Base-by-base conservation (phyloP, 129 eudicot species). In the Chrysanthemum makinoi region DNA sequence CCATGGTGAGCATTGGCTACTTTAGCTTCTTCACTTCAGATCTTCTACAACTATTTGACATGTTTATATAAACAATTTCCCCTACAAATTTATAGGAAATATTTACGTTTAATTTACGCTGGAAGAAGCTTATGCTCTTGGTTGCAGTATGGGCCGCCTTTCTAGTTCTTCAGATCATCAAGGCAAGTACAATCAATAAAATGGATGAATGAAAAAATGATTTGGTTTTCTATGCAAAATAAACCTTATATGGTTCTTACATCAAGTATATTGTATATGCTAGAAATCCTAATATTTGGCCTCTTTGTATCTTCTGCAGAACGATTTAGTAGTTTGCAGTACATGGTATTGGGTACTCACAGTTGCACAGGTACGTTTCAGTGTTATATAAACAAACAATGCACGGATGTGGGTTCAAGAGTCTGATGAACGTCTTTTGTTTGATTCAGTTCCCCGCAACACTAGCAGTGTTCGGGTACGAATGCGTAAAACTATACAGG, bases 311-410 rank as follows among this genome's bases (percentile, higher is more conserved):
- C 26, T 65, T 78, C 69, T 67, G 66, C 96, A 95, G 99, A 95
- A 95, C 60, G 80, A 81, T 66, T 69, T 82, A 74, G 80, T 39
- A 35, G 80, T 80, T 63, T 95, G 99, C 78, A 86, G 85, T 44
- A 57, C 94, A 67, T 86, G 80, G 85, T 95, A 87, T 75, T 95
- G 99, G 99, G 82, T 79, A 76, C 97, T 95, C 62, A 87, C 72
- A 51, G 68, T 88, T 28, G 62, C 86, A 24, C 99, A 95, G 99
- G 99, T 95, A 86, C 20, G 48, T 54, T 44, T 26, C 30, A 69
- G 9, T 33, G 2, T 77, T 10, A 2, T 54, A 70, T 30, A 52
- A 54, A 52, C 79, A 24, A 33, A 0, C 15, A 17, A 64, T 54
- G 66, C 54, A 26, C 9, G 17, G 63, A 53, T 70, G 24, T 3